These are phyloP conservation scores for Penicillium roqueforti DNA, from an alignment of 495 filamentous ascomycete genomes.

Conservation along the genomic window DNA sequence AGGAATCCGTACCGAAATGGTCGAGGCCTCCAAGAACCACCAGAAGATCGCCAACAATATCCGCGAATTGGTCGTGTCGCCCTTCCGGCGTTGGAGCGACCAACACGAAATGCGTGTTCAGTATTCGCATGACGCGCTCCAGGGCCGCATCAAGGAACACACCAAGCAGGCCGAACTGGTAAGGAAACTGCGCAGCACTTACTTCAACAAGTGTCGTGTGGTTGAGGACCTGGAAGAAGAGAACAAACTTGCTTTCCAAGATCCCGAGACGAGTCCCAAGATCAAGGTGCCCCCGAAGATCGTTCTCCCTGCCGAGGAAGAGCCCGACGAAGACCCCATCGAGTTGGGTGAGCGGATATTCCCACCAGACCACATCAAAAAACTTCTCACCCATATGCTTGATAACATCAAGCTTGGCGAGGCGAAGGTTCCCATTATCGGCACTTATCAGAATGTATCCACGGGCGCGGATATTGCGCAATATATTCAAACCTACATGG, in stretches of 20 bases:
- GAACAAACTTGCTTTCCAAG: constrained; percentile 95
- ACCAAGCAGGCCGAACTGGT: constrained; percentile 87
- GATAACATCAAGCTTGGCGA: constrained; percentile 82
- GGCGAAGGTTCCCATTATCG: constrained; percentile 89
- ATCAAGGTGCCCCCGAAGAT: constrained; percentile 53
- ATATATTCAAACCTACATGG: constrained; percentile 86
- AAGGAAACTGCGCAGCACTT: constrained; percentile 87
- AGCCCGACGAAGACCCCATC: constrained; percentile 69
- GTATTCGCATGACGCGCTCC: constrained; percentile 90
- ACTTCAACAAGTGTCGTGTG: constrained; percentile 97
- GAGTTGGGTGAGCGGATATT: constrained; percentile 90
- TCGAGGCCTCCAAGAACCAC: constrained; percentile 84
- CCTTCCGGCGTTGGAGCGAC: constrained; percentile 93
- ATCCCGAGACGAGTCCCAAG: constrained; percentile 60
- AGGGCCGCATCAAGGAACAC: constrained; percentile 81
- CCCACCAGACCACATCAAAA: constrained; percentile 79
- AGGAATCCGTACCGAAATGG: constrained; percentile 91
- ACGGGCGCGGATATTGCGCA: constrained; percentile 89
- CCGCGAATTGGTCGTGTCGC: constrained; percentile 87
- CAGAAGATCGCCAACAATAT: constrained; percentile 94
- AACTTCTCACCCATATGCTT: constrained; percentile 82
- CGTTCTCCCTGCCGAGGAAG: constrained; percentile 54
- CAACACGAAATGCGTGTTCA: constrained; percentile 87
- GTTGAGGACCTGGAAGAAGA: constrained; percentile 97
- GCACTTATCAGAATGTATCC: constrained; percentile 89